Base-by-base conservation (phyloP, 306 rosid genomes). In the Malus domestica region DNA sequence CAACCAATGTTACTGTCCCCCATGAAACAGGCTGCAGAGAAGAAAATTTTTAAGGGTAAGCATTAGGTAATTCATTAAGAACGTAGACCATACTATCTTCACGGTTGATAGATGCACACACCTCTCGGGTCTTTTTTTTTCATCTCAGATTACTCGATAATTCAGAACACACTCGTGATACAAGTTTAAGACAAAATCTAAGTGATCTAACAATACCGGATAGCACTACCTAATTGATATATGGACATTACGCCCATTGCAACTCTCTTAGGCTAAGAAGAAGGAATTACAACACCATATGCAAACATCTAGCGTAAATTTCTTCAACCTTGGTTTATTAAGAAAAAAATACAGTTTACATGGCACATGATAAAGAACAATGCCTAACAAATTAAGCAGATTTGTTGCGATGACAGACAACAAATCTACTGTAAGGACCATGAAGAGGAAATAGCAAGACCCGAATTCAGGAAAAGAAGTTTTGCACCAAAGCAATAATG, bases 1-100 rank as follows among this genome's bases (percentile, higher is more conserved):
- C 98, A 2, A 89, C 82, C 25, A 95, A 84, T 1, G 92, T 81
- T 25, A 88, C 88, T 1, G 89, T 84, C 45, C 98, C 98, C 98
- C 98, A 95, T 5, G 90, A 76, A 81, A 92, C 98, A 19, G 29
- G 75, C 96, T 94, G 86, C 74, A 82, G n/a, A 78, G 13, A 19
- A 30, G 23, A 44, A 78, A 12, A 13, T 19, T 10, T n/a, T 20
- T 18, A 29, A 18, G 3, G 29, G 7, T 44, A 61, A 62, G 45
- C 6, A 42, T 49, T 0, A 18, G 6, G 22, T 16, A 40, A 38
- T 13, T 23, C 32, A 19, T 22, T 54, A n/a, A 55, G 46, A 57
- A 54, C 5, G 42, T 29, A 49, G 2, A 46, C 12, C 52, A 46
- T 8, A 10, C 35, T 29, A 33, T 20, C 22, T 35, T 45, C 52